Base-by-base conservation (phyloP, 2,329 filamentous ascomycete species). In the Lizonia empirigonia region DNA sequence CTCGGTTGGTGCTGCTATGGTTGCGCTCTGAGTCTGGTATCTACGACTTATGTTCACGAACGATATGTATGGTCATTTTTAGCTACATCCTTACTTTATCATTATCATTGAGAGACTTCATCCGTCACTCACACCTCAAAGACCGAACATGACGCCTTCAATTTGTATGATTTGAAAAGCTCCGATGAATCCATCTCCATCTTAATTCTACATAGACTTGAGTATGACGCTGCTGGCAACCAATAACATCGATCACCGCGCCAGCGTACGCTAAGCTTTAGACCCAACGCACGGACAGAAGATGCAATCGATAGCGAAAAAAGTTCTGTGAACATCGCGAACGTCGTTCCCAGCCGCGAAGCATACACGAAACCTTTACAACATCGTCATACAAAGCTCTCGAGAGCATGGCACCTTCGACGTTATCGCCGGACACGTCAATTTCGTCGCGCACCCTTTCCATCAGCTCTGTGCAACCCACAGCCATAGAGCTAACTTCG, bases 371-470 rank as follows among this genome's bases (percentile, higher is more conserved):
- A 9, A 23, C 5, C 30, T n/a, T n/a, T n/a, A 19, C 13, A 18
- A 10, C 19, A 24, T 15, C 19, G 22, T 16, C 18, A 20, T 12
- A 15, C 22, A 22, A 12, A 13, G 18, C 23, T 33, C 37, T 15
- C 12, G 8, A 18, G 36, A 69, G 50, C 35, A 72, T 72, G 69
- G 68, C 69, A 56, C 67, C 65, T 19, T 62, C 59, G 26, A 65
- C 66, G 1, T 63, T 66, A 45, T 76, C 68, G 38, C 74, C 70
- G 20, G 68, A 71, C 48, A 65, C 67, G n/a, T 73, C 70, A 5
- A 74, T 73, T 18, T 73, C 68, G 26, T 74, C 72, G 16, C 73
- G 71, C 45, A 75, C 73, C 0, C 71, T 75, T 46, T 75, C 73
- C 1, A 58, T 67, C 7, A 63, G 67, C 53, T 74, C 73, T 8